A percentile compares a stretch with the other conserved stretches of the same genome.
Evolutionary conservation across 495 filamentous ascomycete species (phyloP).

Genomic region (Penicillium bovifimosum): DNA sequence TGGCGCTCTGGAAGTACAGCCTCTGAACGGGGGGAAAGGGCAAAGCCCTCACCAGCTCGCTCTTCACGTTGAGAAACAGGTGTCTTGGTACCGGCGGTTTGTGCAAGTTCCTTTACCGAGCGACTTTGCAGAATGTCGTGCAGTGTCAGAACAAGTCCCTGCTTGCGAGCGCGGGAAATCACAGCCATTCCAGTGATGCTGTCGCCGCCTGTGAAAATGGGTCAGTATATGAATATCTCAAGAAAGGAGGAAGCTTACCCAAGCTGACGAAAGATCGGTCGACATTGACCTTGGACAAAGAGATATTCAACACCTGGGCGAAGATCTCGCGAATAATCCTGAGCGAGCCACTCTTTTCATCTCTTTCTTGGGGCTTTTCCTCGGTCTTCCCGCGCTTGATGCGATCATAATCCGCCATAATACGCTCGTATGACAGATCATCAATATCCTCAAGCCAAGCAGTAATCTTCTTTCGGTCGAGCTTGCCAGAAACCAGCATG

Average conservation of each 20-base stretch:
- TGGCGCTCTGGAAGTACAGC: constrained; percentile 41
- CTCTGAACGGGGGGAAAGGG: constrained; percentile 43
- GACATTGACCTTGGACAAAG: constrained; percentile 31
- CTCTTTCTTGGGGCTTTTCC: constrained; percentile 21
- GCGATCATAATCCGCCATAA: constrained; percentile 36
- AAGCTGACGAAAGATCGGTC: constrained; percentile 41
- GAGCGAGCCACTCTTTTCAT: constrained; percentile 19
- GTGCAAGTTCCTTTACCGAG: constrained; percentile 34
- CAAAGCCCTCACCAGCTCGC: constrained; percentile 45
- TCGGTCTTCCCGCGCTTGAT: constrained; percentile 23
- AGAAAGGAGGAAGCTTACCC: constrained; percentile 25
- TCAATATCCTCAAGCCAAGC: constrained; percentile 41
- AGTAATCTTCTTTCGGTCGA: constrained; percentile 44
- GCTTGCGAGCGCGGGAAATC: constrained; percentile 35
- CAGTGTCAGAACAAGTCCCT: constrained; percentile 32
- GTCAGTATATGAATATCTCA: constrained; percentile 17
- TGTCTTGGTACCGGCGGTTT: constrained; percentile 19
- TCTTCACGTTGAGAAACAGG: constrained; percentile 23
- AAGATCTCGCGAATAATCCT: constrained; percentile 37
- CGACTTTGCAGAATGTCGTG: constrained; percentile 35
- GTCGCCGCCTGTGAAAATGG: constrained; percentile 38
- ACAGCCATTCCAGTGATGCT: constrained; percentile 42
- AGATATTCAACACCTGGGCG: constrained; percentile 45
- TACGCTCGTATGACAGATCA: constrained; percentile 29
- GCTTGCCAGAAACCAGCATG: constrained; percentile 46